phyloP scores from a whole-genome alignment of 106 monocot genomes.

The Gastrodia elata region DNA sequence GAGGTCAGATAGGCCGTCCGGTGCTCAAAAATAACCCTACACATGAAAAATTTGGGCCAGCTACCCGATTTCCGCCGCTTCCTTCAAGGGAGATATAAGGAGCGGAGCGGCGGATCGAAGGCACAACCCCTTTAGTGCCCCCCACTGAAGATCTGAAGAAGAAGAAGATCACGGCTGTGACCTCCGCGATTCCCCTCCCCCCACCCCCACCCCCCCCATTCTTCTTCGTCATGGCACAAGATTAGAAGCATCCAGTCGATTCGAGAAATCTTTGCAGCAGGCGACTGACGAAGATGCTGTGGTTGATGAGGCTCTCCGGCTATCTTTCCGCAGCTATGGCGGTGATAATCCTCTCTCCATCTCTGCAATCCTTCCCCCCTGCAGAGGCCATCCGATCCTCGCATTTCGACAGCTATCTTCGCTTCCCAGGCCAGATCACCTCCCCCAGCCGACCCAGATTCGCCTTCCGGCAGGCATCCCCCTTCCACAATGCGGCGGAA shows the following conservation, averaged over 20 bases:
- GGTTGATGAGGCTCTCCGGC: conserved; percentile 59
- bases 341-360: conserved; percentile 67
- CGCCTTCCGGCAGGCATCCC: conserved; percentile 38
- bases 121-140: background rate
- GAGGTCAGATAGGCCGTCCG: background rate
- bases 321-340: conserved; percentile 58
- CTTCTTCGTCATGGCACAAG: background rate
- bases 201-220: background rate
- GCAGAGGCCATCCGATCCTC: conserved; percentile 92
- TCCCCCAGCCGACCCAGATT: conserved; percentile 10
- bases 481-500: conserved; percentile 70
- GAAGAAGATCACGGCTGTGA: background rate
- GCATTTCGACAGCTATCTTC: conserved; percentile 41
- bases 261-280: background rate
- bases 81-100: conserved; percentile 3
- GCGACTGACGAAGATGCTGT: conserved; percentile 43
- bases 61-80: conserved; percentile 8
- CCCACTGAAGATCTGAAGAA: background rate
- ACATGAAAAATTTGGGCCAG: background rate
- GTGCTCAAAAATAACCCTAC: background rate
- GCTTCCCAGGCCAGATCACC: conserved; percentile 22
- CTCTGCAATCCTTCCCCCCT: conserved; percentile 85
- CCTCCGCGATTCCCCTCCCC: background rate
- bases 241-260: background rate
- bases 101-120: conserved; percentile 3